Conservation (phyloP, 345 rosid species). For the Eucalyptus pauciflora region DNA sequence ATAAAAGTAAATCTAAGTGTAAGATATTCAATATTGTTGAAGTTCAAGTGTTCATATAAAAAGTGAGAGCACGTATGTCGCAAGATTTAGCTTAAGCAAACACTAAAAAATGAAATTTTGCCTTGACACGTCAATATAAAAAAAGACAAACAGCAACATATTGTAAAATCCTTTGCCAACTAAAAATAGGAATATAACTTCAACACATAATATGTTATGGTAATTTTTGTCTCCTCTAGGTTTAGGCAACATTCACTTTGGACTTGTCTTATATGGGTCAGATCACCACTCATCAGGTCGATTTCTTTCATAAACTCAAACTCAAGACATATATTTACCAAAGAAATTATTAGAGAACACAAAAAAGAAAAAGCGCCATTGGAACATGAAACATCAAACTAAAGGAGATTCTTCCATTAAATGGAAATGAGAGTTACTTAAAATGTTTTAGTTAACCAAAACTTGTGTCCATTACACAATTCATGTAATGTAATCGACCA, state of each 20-base stretch:
- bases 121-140: not conserved
- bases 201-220: not conserved
- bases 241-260: not conserved
- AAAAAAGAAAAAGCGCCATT: not conserved
- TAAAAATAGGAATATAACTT: too few species aligned
- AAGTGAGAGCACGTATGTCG: not conserved
- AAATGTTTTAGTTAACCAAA: too few species aligned
- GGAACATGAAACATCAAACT: not conserved
- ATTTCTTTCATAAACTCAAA: not conserved
- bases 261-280: rapidly evolving
- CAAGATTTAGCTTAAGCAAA: not conserved
- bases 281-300: not conserved
- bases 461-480: not conserved
- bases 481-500: not conserved
- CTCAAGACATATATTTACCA: not conserved
- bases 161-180: not conserved
- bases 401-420: not conserved
- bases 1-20: too few species aligned
- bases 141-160: not conserved
- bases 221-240: not conserved
- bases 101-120: rapidly evolving
- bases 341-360: not conserved
- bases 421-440: not conserved
- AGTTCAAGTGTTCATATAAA: too few species aligned
- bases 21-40: not conserved